phyloP scores from a whole-genome alignment of 2,329 filamentous ascomycete species.

The Microsporum audouinii region DNA sequence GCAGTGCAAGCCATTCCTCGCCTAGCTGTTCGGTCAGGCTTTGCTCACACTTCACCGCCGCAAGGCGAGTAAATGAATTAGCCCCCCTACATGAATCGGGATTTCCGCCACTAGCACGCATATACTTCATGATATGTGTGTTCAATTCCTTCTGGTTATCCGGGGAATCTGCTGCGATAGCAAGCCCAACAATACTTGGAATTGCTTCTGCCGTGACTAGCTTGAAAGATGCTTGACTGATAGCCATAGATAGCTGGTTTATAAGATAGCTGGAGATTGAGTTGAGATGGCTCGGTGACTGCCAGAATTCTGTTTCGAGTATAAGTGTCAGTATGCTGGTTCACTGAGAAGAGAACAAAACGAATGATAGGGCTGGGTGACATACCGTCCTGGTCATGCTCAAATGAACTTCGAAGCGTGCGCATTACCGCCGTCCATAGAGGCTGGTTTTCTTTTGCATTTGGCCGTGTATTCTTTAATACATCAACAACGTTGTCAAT shows the following conservation, averaged over 20 bases:
- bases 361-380: background rate
- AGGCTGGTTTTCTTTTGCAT: constrained; percentile 41
- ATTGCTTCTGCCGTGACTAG: constrained; percentile 49
- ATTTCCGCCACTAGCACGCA: constrained; percentile 46
- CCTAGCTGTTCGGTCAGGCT: constrained; percentile 67
- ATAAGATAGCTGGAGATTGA: constrained; percentile 59
- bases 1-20: constrained; percentile 82
- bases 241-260: constrained; percentile 48
- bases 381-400: constrained; percentile 71
- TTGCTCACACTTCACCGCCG: constrained; percentile 71
- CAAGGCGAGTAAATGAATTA: constrained; percentile 59
- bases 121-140: constrained; percentile 59
- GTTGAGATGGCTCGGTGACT: constrained; percentile 75
- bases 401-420: constrained; percentile 64
- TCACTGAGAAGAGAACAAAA: constrained; percentile 3
- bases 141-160: constrained; percentile 91
- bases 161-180: constrained; percentile 66
- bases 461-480: constrained; percentile 35
- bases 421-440: constrained; percentile 61
- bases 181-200: constrained; percentile 67
- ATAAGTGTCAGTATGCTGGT: background rate
- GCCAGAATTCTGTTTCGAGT: constrained; percentile 61
- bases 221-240: constrained; percentile 27
- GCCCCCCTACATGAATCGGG: constrained; percentile 37
- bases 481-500: constrained; percentile 61